Evolutionary conservation across 257 asterid genomes (phyloP), one percentile per base, ranked within the genome.

Genomic region (Thymus quinquecostatus): DNA sequence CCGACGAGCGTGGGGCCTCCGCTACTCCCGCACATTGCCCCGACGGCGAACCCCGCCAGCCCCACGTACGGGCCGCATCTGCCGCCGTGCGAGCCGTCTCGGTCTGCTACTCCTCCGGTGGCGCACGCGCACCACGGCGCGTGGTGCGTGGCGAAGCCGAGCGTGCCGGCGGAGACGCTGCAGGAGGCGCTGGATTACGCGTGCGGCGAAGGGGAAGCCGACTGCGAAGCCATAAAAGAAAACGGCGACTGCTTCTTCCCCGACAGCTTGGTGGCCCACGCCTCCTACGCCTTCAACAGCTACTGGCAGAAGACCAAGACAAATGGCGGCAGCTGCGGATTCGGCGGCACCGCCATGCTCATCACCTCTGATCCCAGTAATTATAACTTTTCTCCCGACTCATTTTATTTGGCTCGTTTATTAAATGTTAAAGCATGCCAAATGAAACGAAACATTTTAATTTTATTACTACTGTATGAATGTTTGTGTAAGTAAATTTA

Each of bases 91-190:
- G 68, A 70, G 43, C 97, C 10, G 76, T 80, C 8, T 79, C 80
- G 13, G 81, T 77, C 14, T 29, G 60, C 14, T 82, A 57, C 56
- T 8, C 67, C 67, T 38, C 54, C 41, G 5, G 64, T n/a, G 2
- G 33, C 34, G 82, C 64, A 59, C 27, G 77, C 2, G 76, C 87
- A 60, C 86, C 96, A 81, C 32, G 96, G 85, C 50, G 36, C 82
- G 32, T 90, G 98, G 98, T 91, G 98, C 60, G 98, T 94, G 81
- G 98, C 98, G 13, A 94, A 91, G 81, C 97, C 97, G 8, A 91
- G 84, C 56, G 98, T 94, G 57, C 97, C 97, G 28, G 53, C 87
- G 6, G 97, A 85, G 86, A 80, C 95, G 2, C 74, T 94, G 83
- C 96, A 91, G 73, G 88, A 82, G 74, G 96, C 95, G 29, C 34